phyloP scores from a whole-genome alignment of 2,329 filamentous ascomycete genomes.

The Colletotrichum viniferum region DNA sequence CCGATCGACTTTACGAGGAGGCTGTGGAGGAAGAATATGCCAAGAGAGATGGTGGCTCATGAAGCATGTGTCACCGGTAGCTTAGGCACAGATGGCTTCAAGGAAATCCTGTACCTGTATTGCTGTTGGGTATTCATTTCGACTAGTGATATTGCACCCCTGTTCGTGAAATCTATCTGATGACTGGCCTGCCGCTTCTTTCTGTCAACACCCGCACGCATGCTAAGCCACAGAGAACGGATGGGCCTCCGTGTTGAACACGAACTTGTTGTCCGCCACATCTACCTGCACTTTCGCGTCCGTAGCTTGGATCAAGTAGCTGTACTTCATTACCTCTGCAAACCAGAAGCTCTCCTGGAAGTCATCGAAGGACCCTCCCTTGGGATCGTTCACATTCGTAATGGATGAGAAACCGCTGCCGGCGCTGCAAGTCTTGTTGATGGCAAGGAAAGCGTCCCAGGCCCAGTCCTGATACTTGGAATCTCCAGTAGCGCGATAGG shows the following conservation, averaged over 20 bases:
- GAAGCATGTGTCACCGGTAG: not conserved
- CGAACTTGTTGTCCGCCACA: constrained; percentile 49
- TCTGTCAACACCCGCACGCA: not conserved
- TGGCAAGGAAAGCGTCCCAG: constrained; percentile 76
- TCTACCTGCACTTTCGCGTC: constrained; percentile 63
- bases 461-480: constrained; percentile 81
- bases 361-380: constrained; percentile 67
- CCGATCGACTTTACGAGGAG: constrained; percentile 55
- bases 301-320: constrained; percentile 71
- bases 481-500: constrained; percentile 79
- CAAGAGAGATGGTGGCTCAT: constrained; percentile 57
- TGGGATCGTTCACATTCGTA: constrained; percentile 64
- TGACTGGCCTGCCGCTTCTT: not conserved
- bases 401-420: constrained; percentile 72
- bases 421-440: constrained; percentile 67
- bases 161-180: not conserved
- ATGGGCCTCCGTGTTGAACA: constrained; percentile 57
- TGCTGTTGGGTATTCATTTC: not conserved
- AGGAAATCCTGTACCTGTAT: not conserved
- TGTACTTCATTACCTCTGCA: constrained; percentile 86
- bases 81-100: not conserved
- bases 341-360: constrained; percentile 89
- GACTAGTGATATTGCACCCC: not conserved
- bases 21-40: constrained; percentile 61
- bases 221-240: constrained; percentile 34